A percentile compares a stretch with the other conserved stretches of the same genome.
phyloP scores from a whole-genome alignment of 225 moss, liverwort and hornwort genomes.

The Physcomitrellopsis africana region DNA sequence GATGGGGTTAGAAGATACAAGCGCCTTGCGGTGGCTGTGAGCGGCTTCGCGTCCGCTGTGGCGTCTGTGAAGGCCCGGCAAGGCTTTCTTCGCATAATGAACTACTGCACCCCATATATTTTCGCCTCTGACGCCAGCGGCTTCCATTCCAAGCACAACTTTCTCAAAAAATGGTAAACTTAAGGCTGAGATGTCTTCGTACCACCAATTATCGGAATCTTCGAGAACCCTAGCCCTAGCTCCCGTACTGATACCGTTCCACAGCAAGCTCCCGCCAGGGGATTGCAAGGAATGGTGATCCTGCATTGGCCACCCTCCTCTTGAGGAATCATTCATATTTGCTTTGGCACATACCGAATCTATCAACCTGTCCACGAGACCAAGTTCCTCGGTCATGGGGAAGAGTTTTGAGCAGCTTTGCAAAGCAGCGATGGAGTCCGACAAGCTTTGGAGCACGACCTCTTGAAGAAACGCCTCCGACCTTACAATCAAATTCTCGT shows the following conservation, averaged over 20 bases:
- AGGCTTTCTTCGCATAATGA: slow-evolving; percentile 59
- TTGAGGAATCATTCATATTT: slow-evolving; percentile 46
- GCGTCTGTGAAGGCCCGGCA: slow-evolving; percentile 63
- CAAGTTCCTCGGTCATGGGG: slow-evolving; percentile 55
- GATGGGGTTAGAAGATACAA: slow-evolving; percentile 35
- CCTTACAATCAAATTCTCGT: slow-evolving; percentile 49
- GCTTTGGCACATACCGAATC: slow-evolving; percentile 57
- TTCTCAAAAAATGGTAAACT: slow-evolving; percentile 52
- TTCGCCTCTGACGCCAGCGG: slow-evolving; percentile 46
- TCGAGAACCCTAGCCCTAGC: slow-evolving; percentile 46
- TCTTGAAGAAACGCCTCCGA: slow-evolving; percentile 57
- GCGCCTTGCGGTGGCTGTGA: slow-evolving; percentile 40
- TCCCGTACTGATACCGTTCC: slow-evolving; percentile 75
- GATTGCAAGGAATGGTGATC: slow-evolving; percentile 54
- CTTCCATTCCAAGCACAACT: slow-evolving; percentile 53
- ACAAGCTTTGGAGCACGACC: slow-evolving; percentile 56
- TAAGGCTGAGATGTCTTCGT: slow-evolving; percentile 50
- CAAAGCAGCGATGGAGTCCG: slow-evolving; percentile 53
- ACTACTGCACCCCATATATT: slow-evolving; percentile 63
- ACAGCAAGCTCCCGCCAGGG: slow-evolving; percentile 65
- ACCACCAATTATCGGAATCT: slow-evolving; percentile 60
- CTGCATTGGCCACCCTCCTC: slow-evolving; percentile 49
- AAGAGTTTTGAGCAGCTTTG: slow-evolving; percentile 44
- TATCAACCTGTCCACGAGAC: slow-evolving; percentile 44
- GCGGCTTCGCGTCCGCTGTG: slow-evolving; percentile 60